Conservation (phyloP, 2,329 filamentous ascomycete species). For the Knoxdaviesia proteae region DNA sequence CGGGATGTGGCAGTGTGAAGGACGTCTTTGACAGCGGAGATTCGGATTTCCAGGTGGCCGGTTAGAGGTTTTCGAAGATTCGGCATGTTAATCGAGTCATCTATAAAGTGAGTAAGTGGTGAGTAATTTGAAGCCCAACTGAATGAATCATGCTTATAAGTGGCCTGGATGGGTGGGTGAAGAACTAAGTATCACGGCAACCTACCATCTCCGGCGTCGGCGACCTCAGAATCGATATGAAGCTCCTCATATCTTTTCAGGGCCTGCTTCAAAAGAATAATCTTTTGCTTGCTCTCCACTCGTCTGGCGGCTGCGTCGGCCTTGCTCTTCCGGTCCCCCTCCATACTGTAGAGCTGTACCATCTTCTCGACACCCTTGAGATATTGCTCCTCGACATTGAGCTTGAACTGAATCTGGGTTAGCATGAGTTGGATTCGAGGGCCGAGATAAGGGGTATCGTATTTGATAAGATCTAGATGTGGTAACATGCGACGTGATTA, state of each 20-base stretch:
- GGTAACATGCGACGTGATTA: not conserved
- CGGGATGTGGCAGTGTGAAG: constrained; percentile 72
- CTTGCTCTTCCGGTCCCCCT: constrained; percentile 89
- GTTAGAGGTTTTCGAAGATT: constrained; percentile 92
- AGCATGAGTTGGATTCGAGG: constrained; percentile 98
- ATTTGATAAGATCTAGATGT: constrained; percentile 77
- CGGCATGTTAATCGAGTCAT: constrained; percentile 89
- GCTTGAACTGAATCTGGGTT: constrained; percentile 94
- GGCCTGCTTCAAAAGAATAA: constrained; percentile 83
- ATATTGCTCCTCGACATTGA: constrained; percentile 97
- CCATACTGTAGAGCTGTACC: constrained; percentile 92
- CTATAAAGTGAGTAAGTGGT: constrained; percentile 23
- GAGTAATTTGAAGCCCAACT: not conserved
- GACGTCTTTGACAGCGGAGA: constrained; percentile 80
- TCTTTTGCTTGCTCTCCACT: constrained; percentile 95
- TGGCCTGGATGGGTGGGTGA: not conserved
- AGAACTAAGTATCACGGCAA: constrained; percentile 1
- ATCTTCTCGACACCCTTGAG: constrained; percentile 98
- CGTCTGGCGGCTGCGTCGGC: constrained; percentile 75
- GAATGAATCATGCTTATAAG: not conserved
- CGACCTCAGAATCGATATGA: constrained; percentile 74
- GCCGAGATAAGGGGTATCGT: constrained; percentile 85
- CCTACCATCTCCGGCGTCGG: constrained; percentile 64
- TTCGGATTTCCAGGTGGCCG: constrained; percentile 68
- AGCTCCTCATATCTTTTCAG: constrained; percentile 94